Base-by-base conservation (phyloP, 768 basidiomycete species). In the Hygrophorus pudorinus region DNA sequence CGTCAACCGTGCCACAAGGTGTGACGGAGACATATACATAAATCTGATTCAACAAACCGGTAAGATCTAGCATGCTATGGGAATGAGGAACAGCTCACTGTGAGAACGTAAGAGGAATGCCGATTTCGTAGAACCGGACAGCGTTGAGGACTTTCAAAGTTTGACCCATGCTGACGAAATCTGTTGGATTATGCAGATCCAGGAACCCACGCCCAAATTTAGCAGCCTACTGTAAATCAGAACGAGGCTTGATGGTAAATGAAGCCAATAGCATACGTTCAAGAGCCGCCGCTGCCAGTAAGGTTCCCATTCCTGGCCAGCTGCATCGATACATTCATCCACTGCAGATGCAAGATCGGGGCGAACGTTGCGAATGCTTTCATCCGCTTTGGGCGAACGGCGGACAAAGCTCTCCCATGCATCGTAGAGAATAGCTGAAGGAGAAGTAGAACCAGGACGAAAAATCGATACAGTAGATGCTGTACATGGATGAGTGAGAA, bases 121-220 rank as follows among this genome's bases (percentile, higher is more conserved):
- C 94, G 35, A 97, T 83, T 53, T 94, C 89, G 53, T 85, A 91
- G 59, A 78, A 85, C 41, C 92, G 76, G 27, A 94, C 84, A 7
- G 92, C 90, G 56, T 98, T 98, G 27, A 98, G 65, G 31, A 99
- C 93, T 57, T 93, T 91, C 18, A 99, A 71, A 1, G 81, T 81
- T 59, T 92, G 86, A 0, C 90, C 92, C 84, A 96, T 91, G 38
- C 79, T 73, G 27, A 98, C 79, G 53, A 96, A 93, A 55, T 96
- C 91, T 0, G 78, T 80, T 3, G 94, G 87, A 58, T 97, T 87
- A 57, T 91, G 86, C 20, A 91, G 71, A 57, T 98, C 96, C 50
- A 99, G 63, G 58, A 92, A 99, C 0, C 89, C 85, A 48, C 91
- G 78, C 1, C 94, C 96, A 56, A 94, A 97, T 58, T 92, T 92